These are phyloP conservation scores for Thuja plicata DNA, from an alignment of 83 land plant genomes.

Conservation along the genomic window DNA sequence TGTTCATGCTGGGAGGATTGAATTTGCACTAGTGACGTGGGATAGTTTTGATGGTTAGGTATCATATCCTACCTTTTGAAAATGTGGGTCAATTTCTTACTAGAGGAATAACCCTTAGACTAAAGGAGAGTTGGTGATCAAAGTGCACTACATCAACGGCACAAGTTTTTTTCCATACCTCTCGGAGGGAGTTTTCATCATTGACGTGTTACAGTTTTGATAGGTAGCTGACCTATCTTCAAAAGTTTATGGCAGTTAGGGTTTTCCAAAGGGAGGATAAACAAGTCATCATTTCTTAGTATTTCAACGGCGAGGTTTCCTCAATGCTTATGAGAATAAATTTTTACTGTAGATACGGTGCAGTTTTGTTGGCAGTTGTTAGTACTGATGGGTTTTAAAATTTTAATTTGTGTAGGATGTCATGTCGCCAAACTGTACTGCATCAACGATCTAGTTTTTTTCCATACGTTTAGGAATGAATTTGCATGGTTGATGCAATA, in stretches of 20 bases:
- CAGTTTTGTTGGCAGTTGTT: background rate
- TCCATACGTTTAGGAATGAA: background rate
- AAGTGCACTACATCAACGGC: background rate
- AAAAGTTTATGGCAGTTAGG: background rate
- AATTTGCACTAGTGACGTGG: background rate
- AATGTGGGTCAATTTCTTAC: background rate
- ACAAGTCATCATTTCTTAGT: background rate
- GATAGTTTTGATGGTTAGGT: background rate
- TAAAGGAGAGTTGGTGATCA: background rate
- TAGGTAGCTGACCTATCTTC: background rate
- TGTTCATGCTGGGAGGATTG: background rate
- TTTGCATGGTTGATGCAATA: background rate
- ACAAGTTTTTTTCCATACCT: background rate
- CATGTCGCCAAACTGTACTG: background rate
- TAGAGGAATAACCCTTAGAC: background rate
- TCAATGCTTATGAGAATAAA: background rate
- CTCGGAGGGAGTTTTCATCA: background rate
- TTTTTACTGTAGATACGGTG: background rate
- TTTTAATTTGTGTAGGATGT: background rate
- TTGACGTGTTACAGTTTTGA: background rate
- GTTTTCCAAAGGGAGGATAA: background rate
- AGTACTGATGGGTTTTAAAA: background rate
- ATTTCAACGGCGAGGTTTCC: background rate
- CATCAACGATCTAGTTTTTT: background rate
- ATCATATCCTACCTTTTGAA: background rate